Base-by-base conservation (phyloP, 1,139 yeast species). In the Diutina catenulata region DNA sequence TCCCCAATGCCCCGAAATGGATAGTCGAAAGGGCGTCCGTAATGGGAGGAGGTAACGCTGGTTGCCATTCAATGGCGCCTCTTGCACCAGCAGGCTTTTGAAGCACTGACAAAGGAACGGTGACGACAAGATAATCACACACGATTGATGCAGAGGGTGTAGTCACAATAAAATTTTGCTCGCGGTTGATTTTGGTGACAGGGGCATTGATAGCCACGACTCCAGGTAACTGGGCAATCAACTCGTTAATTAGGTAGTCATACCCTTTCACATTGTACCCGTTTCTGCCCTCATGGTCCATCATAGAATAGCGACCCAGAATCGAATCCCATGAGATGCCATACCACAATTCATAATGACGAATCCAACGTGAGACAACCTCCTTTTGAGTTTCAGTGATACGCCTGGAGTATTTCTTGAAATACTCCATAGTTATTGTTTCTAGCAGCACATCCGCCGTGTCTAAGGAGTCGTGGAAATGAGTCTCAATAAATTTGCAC, bases 251-350 rank as follows among this genome's bases (percentile, higher is more conserved):
- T 4, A 81, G 56, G 22, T 55, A 55, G 36, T 66, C 72, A 53
- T 78, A 79, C 0, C 83, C 83, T 44, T 71, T 68, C 38, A 67
- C 55, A 37, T 80, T 80, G 47, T 74, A 64, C 18, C 86, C 74
- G 49, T 86, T 80, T 47, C 95, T 62, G 1, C 95, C 95, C 42
- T 74, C 75, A 48, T 77, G 80, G 41, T 74, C 83, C 55, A 77
- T 68, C 11, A 69, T 57, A 1, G 84, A 68, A 48, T 72, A 79
- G 48, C 77, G 78, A 4, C 81, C 79, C 49, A 94, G 80, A 47
- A 80, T 65, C 25, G 57, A 51, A 29, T 71, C 72, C 75, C 86
- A 76, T 20, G 79, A 65, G 21, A 79, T 61, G 0, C 94, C 95
- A 51, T 76, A 82, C 91, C 94, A 84, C 27, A 80, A 59, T 52